These are phyloP conservation scores for Trametes punicea DNA, from an alignment of 768 basidiomycete genomes.

Conservation along the genomic window DNA sequence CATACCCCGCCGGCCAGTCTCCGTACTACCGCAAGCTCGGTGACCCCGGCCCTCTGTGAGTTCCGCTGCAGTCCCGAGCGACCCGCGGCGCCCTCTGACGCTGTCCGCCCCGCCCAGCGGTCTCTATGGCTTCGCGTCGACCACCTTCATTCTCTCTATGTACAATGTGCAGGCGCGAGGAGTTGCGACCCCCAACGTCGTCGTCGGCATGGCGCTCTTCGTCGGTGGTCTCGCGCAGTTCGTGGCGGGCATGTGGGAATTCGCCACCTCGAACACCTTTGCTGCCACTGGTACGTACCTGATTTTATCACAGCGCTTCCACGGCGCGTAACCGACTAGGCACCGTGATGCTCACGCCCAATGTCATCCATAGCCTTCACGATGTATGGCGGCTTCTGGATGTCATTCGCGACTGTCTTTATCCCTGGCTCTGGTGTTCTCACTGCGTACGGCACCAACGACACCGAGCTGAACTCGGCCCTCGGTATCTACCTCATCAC, in stretches of 20 bases:
- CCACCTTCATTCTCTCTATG: constrained; percentile 75
- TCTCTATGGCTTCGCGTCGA: constrained; percentile 79
- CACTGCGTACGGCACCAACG: constrained; percentile 47
- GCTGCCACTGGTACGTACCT: constrained; percentile 62
- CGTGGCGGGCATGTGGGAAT: constrained; percentile 83
- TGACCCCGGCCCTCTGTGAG: constrained; percentile 61
- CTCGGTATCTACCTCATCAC: constrained; percentile 71
- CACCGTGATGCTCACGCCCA: background rate
- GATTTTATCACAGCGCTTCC: background rate
- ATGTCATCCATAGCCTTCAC: constrained; percentile 55
- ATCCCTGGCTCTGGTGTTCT: constrained; percentile 66
- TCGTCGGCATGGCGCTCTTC: constrained; percentile 85
- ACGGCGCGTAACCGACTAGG: background rate
- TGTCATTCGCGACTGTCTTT: constrained; percentile 73
- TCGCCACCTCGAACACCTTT: constrained; percentile 57
- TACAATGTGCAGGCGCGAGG: constrained; percentile 62
- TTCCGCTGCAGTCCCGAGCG: constrained; percentile 4
- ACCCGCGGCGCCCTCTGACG: constrained; percentile 2
- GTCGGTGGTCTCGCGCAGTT: constrained; percentile 84
- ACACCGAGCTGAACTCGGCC: constrained; percentile 47
- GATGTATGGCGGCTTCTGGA: constrained; percentile 86
- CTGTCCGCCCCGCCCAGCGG: constrained; percentile 45
- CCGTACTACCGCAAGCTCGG: constrained; percentile 35
- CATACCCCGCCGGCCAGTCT: constrained; percentile 5
- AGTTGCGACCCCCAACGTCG: constrained; percentile 58